These are phyloP conservation scores for Gossypium lobatum DNA, from an alignment of 441 rosid species.

Conservation along the genomic window DNA sequence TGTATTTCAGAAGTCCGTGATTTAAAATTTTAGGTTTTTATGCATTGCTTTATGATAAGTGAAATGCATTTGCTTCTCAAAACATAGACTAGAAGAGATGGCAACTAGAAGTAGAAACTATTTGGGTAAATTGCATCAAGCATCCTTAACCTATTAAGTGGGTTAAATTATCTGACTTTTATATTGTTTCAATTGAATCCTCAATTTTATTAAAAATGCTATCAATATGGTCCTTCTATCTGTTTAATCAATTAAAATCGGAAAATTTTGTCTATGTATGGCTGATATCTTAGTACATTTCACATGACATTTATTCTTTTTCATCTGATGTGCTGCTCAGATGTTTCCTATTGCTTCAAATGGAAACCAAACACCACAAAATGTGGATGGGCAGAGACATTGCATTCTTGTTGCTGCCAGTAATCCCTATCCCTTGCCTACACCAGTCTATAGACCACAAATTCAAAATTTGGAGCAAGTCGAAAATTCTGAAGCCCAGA, in stretches of 20 bases:
- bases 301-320: slow-evolving; percentile 21
- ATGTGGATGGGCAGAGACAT: slow-evolving; percentile 70
- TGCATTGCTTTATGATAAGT: neutral
- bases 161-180: neutral
- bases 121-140: neutral
- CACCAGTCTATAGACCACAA: slow-evolving; percentile 86
- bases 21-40: neutral
- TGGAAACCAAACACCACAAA: slow-evolving; percentile 65
- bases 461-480: slow-evolving; percentile 53
- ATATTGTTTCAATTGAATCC: slow-evolving; percentile 25
- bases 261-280: neutral
- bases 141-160: neutral
- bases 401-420: slow-evolving; percentile 91
- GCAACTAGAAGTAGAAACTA: neutral
- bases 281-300: neutral
- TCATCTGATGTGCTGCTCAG: slow-evolving; percentile 39
- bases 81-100: neutral
- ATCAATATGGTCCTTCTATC: neutral
- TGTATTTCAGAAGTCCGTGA: neutral
- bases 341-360: slow-evolving; percentile 56
- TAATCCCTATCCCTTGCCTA: slow-evolving; percentile 85
- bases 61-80: neutral
- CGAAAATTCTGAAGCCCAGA: slow-evolving; percentile 54
- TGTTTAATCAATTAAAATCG: neutral
- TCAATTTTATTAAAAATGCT: slow-evolving; percentile 12